Percentiles rank a stretch among this genome's conserved stretches.
Evolutionary conservation across 2,329 filamentous ascomycete species (phyloP).

Genomic region (Ophiostoma sp.): DNA sequence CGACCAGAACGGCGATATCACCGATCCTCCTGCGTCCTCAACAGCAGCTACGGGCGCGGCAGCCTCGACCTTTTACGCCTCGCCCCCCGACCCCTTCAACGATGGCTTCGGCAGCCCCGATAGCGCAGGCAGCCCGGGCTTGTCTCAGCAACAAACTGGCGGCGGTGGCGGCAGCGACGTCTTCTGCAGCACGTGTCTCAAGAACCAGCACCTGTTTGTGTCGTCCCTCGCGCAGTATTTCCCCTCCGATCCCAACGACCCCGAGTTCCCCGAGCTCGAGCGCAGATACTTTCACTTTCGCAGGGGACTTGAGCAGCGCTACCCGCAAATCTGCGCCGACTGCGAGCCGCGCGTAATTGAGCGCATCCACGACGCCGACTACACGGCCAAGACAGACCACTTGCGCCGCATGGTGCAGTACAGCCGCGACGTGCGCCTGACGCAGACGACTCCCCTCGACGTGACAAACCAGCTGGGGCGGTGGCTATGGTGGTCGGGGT

Average conservation of each 20-base stretch:
- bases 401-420: slow-evolving; percentile 69
- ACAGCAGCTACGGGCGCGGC: slow-evolving; percentile 46
- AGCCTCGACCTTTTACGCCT: slow-evolving; percentile 40
- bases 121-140: slow-evolving; percentile 1
- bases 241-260: slow-evolving; percentile 57
- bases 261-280: slow-evolving; percentile 52
- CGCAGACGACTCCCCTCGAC: slow-evolving; percentile 41
- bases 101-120: slow-evolving; percentile 29
- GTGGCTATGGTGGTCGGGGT: slow-evolving; percentile 46
- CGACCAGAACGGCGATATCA: slow-evolving; percentile 85
- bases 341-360: slow-evolving; percentile 71
- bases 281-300: slow-evolving; percentile 65
- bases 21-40: slow-evolving; percentile 71
- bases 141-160: slow-evolving; percentile 8
- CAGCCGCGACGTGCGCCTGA: slow-evolving; percentile 44
- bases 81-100: slow-evolving; percentile 36
- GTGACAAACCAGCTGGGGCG: slow-evolving; percentile 40
- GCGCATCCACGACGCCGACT: slow-evolving; percentile 65
- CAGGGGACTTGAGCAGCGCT: slow-evolving; percentile 68
- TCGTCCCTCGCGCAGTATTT: slow-evolving; percentile 75
- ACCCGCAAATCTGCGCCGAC: slow-evolving; percentile 79
- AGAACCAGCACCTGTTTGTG: slow-evolving; percentile 81
- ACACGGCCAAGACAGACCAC: slow-evolving; percentile 79
- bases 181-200: slow-evolving; percentile 73
- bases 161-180: slow-evolving; percentile 31